phyloP scores from a whole-genome alignment of 176 grass and related monocot genomes.

The Coix lacrymajobi region DNA sequence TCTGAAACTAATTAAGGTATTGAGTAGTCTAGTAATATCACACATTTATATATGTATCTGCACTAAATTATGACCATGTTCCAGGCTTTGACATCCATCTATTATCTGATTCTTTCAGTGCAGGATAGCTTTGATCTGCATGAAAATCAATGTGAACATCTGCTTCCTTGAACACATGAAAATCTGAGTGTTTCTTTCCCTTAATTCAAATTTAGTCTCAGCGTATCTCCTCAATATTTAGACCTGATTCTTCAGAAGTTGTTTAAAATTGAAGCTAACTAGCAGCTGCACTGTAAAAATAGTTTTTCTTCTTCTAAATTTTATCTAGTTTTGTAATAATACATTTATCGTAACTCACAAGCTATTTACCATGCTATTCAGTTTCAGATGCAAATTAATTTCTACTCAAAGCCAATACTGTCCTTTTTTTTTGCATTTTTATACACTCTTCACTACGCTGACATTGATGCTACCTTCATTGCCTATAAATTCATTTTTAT shows the following conservation, averaged over 20 bases:
- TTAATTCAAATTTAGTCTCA: neutral
- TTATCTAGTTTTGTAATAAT: neutral
- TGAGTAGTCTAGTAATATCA: neutral
- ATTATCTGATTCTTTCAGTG: neutral
- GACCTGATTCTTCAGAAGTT: neutral
- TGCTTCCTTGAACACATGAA: neutral
- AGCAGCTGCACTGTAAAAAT: neutral
- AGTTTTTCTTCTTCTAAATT: neutral
- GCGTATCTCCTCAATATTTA: neutral
- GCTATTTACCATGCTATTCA: neutral
- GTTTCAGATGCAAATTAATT: neutral
- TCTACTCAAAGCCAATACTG: neutral
- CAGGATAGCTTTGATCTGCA: neutral
- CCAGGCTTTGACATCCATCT: neutral
- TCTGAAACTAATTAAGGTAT: neutral
- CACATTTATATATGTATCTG: neutral
- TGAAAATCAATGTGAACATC: neutral
- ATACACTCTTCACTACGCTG: neutral
- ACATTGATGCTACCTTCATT: neutral
- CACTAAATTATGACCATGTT: neutral
- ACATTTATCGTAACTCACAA: neutral
- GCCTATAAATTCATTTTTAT: neutral
- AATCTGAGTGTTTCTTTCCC: neutral
- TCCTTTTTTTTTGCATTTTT: neutral
- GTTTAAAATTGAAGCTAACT: neutral